Percentiles rank a stretch among this genome's conserved stretches.
These are phyloP conservation scores for Stropharia rugosoannulata DNA, from an alignment of 768 basidiomycete species.

Conservation along the genomic window DNA sequence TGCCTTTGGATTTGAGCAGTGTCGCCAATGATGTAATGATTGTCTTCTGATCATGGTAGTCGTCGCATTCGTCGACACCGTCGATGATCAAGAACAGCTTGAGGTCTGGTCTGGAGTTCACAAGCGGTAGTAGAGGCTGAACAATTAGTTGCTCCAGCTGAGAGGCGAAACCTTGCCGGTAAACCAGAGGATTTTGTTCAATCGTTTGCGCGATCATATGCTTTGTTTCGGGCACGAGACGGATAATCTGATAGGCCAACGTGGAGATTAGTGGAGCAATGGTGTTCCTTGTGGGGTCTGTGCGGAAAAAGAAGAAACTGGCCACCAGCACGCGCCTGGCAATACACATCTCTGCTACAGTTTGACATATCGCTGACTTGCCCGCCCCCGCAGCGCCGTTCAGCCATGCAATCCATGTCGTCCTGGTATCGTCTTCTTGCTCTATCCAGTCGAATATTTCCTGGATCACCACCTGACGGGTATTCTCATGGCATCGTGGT, in stretches of 20 bases:
- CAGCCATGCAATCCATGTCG: no score
- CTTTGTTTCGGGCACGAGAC: background rate
- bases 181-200: slow-evolving; percentile 2
- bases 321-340: background rate
- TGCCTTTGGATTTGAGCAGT: background rate
- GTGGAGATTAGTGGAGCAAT: slow-evolving; percentile 1
- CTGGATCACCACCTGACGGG: no score
- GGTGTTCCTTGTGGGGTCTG: background rate
- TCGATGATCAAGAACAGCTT: slow-evolving; percentile 7
- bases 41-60: background rate
- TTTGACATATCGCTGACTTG: slow-evolving; percentile 14
- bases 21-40: no score
- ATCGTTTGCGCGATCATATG: background rate
- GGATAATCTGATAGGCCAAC: background rate
- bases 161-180: background rate
- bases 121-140: background rate
- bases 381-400: no score
- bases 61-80: slow-evolving; percentile 13
- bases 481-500: no score
- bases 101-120: background rate
- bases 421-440: no score
- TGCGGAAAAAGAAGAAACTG: slow-evolving; percentile 11
- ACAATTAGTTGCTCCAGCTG: background rate
- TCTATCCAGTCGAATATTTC: no score
- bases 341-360: slow-evolving; percentile 5